Evolutionary conservation across 768 basidiomycete genomes (phyloP).

Genomic region (Boletales sp.): DNA sequence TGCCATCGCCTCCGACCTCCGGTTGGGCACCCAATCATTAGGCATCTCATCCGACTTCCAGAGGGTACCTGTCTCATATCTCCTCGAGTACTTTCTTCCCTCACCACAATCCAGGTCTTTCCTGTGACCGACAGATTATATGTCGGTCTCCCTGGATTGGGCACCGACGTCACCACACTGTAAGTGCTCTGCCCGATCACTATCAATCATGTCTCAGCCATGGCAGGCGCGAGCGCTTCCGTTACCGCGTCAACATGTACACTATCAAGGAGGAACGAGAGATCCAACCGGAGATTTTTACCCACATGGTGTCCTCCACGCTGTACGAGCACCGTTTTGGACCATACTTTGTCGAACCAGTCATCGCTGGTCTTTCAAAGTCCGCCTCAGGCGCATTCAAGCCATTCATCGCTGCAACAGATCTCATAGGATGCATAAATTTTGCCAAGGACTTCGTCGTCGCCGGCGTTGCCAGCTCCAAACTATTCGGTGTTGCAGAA

Average conservation of each 20-base stretch:
- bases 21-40: conserved; percentile 84
- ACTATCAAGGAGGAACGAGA: conserved; percentile 98
- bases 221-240: conserved; percentile 79
- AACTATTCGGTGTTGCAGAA: conserved; percentile 96
- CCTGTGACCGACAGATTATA: conserved; percentile 90
- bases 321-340: conserved; percentile 95
- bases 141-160: conserved; percentile 88
- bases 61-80: conserved; percentile 57
- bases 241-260: conserved; percentile 98
- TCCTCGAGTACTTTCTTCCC: conserved; percentile 3
- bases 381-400: conserved; percentile 67
- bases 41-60: conserved; percentile 91
- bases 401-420: conserved; percentile 94
- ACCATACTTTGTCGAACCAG: conserved; percentile 95
- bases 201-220: conserved; percentile 3
- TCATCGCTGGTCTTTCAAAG: conserved; percentile 87
- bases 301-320: conserved; percentile 91
- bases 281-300: conserved; percentile 94
- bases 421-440: conserved; percentile 91
- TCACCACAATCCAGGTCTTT: conserved; percentile 63
- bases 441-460: conserved; percentile 98
- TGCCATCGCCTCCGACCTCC: conserved; percentile 93
- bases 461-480: conserved; percentile 86
- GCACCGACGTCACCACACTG: conserved; percentile 91
- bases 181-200: conserved; percentile 33